Evolutionary conservation across 306 rosid species (phyloP).

Genomic region (Lotus japonicus): DNA sequence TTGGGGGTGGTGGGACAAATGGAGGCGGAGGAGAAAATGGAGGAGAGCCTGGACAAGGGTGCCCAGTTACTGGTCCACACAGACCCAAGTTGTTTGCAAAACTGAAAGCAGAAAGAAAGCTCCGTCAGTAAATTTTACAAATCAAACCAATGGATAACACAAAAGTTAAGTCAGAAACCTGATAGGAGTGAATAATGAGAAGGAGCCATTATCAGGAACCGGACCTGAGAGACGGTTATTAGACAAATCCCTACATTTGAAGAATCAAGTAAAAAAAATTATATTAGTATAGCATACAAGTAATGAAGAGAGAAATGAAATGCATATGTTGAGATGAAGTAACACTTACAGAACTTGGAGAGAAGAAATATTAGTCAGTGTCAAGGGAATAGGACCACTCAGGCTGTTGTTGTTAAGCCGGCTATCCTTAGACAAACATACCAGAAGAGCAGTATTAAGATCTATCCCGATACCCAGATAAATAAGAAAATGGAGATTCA

Average conservation of each 20-base stretch:
- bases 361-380: conserved; percentile 84
- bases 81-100: conserved; percentile 88
- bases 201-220: conserved; percentile 98
- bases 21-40: conserved; percentile 99
- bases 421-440: conserved; percentile 65
- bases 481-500: neutral
- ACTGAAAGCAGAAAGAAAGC: conserved; percentile 45
- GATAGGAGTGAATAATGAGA: conserved; percentile 96
- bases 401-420: conserved; percentile 98
- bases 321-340: neutral
- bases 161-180: conserved; percentile 40
- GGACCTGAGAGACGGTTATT: conserved; percentile 79
- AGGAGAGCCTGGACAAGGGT: conserved; percentile 98
- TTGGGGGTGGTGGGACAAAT: conserved; percentile 88
- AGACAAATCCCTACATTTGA: conserved; percentile 76
- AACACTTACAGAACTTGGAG: conserved; percentile 95
- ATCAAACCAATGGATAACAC: conserved; percentile 6
- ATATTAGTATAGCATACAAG: conserved; percentile 1
- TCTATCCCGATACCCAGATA: conserved; percentile 11
- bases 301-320: neutral
- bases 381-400: conserved; percentile 86
- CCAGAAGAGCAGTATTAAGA: conserved; percentile 31
- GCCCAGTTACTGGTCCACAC: conserved; percentile 99
- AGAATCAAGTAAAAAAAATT: neutral
- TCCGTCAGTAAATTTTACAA: conserved; percentile 13